A percentile compares a stretch with the other conserved stretches of the same genome.
phyloP scores from a whole-genome alignment of 768 basidiomycete genomes.

The Rhizopogon salebrosus region DNA sequence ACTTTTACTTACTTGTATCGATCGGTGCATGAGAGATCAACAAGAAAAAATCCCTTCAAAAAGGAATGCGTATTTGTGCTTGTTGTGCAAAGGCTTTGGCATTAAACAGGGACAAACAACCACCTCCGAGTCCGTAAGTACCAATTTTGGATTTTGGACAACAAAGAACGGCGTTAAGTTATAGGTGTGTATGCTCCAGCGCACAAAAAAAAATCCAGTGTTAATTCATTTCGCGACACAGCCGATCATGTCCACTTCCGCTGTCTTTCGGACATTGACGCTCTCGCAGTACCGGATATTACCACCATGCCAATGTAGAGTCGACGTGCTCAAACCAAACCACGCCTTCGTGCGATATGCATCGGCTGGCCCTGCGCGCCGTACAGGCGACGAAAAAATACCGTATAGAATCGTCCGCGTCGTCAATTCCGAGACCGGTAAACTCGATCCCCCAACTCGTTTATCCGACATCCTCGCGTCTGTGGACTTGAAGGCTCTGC shows the following conservation, averaged over 20 bases:
- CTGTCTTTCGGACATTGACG: conserved; percentile 1
- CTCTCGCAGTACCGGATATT: conserved; percentile 4
- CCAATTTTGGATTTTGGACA: background rate
- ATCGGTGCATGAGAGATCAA: background rate
- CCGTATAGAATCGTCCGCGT: conserved; percentile 37
- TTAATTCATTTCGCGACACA: background rate
- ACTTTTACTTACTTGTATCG: conserved; percentile 7
- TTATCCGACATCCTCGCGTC: conserved; percentile 41
- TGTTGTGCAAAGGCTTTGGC: conserved; percentile 19
- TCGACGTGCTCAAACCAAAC: background rate
- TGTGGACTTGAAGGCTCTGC: conserved; percentile 35
- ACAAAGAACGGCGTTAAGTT: background rate
- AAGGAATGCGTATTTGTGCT: conserved; percentile 9
- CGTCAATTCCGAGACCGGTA: conserved; percentile 40
- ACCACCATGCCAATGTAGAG: conserved; percentile 1
- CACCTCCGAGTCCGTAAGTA: background rate
- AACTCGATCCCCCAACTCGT: conserved; percentile 29
- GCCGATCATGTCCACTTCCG: background rate
- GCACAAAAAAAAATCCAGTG: too few relatives aligned
- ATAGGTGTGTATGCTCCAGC: background rate
- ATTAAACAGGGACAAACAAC: conserved; percentile 26
- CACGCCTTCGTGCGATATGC: background rate
- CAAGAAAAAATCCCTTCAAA: conserved; percentile 1
- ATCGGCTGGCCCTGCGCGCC: background rate
- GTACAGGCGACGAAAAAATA: conserved; percentile 37